A percentile compares a stretch with the other conserved stretches of the same genome.
Conservation (phyloP, 164 flowering plant species). For the Chimonanthus salicifolius region DNA sequence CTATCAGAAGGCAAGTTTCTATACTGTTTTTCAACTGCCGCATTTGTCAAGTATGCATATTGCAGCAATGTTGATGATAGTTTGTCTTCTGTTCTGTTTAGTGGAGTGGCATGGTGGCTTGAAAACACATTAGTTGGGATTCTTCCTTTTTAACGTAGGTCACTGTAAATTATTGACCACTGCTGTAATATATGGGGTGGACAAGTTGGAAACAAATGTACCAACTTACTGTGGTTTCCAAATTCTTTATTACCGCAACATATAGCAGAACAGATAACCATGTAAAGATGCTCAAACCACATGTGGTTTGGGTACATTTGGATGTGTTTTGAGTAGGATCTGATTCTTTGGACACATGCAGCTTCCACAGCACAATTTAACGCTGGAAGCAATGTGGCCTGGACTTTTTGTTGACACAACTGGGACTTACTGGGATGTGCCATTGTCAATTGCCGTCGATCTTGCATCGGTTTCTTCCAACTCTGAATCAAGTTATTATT, state of each 20-base stretch:
- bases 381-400: constrained; percentile 62
- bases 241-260: neutral
- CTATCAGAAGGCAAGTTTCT: constrained; percentile 57
- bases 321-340: constrained; percentile 8
- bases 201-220: neutral
- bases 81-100: neutral
- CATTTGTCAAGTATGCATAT: neutral
- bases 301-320: neutral
- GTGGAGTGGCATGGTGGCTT: neutral
- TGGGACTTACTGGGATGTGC: constrained; percentile 86
- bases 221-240: neutral
- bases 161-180: neutral
- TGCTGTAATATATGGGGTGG: neutral
- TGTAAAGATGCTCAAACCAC: neutral
- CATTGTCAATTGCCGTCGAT: constrained; percentile 58
- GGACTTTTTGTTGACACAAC: constrained; percentile 63
- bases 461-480: constrained; percentile 60
- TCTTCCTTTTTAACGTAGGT: neutral
- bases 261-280: neutral
- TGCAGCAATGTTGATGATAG: neutral
- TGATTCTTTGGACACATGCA: constrained; percentile 27
- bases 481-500: constrained; percentile 64
- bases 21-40: neutral
- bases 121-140: neutral
- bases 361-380: constrained; percentile 70